Conservation (phyloP, 179 eudicot species). For the Silene noctiflora region DNA sequence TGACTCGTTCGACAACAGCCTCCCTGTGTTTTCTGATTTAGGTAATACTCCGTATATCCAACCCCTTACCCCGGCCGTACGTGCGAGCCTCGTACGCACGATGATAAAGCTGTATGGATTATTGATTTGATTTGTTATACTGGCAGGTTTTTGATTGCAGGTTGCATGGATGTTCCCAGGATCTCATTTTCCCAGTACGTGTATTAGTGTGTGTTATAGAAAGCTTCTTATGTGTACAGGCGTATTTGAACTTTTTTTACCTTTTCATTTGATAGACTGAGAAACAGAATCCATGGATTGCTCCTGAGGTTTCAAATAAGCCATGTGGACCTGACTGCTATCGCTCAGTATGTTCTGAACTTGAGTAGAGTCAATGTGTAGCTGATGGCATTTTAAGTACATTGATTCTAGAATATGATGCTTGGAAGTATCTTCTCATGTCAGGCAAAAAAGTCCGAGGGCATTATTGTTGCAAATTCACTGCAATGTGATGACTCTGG, state of each 20-base stretch:
- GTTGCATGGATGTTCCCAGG: slow-evolving; percentile 98
- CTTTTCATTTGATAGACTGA: slow-evolving; percentile 50
- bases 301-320: slow-evolving; percentile 50
- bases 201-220: slow-evolving; percentile 7
- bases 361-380: neutral
- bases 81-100: neutral
- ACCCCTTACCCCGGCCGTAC: neutral
- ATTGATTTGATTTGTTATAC: slow-evolving; percentile 18
- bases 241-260: slow-evolving; percentile 8
- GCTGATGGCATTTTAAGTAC: neutral
- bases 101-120: neutral
- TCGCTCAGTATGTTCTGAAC: slow-evolving; percentile 47
- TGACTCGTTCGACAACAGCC: neutral
- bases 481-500: slow-evolving; percentile 38
- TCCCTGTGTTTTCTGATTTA: neutral
- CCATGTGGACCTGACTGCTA: slow-evolving; percentile 83
- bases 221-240: neutral
- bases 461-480: slow-evolving; percentile 33
- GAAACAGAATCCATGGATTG: slow-evolving; percentile 64
- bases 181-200: slow-evolving; percentile 88
- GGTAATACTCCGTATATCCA: neutral
- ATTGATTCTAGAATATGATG: slow-evolving; percentile 6
- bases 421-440: slow-evolving; percentile 15
- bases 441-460: slow-evolving; percentile 54
- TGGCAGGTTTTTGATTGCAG: slow-evolving; percentile 95